A percentile compares a stretch with the other conserved stretches of the same genome.
Evolutionary conservation across 495 filamentous ascomycete genomes (phyloP).

Genomic region (Podospora bellae-mahoneyi): DNA sequence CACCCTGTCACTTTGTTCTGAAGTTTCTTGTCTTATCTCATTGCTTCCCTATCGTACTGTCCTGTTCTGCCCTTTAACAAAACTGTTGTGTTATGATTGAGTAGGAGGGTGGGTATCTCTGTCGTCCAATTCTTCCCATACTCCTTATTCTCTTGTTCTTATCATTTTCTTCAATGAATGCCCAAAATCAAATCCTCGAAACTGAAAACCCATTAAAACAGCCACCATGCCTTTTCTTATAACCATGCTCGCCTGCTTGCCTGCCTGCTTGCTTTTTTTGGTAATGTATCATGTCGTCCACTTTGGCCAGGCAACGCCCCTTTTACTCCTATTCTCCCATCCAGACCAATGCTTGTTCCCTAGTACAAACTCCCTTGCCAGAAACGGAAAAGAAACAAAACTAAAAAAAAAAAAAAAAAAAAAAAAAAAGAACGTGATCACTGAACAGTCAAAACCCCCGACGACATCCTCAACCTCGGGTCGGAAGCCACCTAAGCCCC

Average conservation of each 20-base stretch:
- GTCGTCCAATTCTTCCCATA: not conserved
- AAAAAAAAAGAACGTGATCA: not conserved
- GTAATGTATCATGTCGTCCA: not conserved
- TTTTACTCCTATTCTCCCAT: not conserved
- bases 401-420: not conserved
- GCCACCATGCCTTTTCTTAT: not conserved
- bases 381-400: not conserved
- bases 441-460: not conserved
- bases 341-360: not conserved
- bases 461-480: not conserved
- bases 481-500: conserved; percentile 26
- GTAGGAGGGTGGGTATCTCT: not conserved
- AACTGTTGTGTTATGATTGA: not conserved
- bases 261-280: conserved; percentile 4
- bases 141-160: conserved; percentile 5
- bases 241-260: not conserved
- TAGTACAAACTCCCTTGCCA: not conserved
- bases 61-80: not conserved
- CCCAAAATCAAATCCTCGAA: not conserved
- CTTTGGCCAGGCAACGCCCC: not conserved
- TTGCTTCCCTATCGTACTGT: conserved; percentile 4
- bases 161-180: conserved; percentile 14
- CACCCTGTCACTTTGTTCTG: conserved; percentile 4
- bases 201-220: not conserved
- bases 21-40: conserved; percentile 1